Conservation (phyloP, 345 rosid species). For the Gossypium stocksii region DNA sequence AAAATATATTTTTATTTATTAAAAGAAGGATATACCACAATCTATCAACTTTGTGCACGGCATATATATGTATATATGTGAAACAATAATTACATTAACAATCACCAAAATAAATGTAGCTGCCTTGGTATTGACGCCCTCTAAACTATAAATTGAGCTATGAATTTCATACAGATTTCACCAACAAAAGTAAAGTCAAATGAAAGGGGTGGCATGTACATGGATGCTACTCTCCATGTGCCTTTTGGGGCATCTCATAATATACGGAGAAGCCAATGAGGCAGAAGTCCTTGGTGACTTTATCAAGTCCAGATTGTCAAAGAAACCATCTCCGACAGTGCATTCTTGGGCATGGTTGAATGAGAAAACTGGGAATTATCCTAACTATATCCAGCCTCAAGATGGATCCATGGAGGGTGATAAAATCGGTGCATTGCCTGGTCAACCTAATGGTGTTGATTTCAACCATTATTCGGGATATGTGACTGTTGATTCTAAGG, state of each 20-base stretch:
- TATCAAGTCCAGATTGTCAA: conserved; percentile 3
- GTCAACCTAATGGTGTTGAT: conserved; percentile 16
- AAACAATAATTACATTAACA: too few relatives aligned
- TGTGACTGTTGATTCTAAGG: conserved; percentile 23
- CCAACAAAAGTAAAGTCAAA: neutral
- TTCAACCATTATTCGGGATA: conserved; percentile 25
- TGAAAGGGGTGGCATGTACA: conserved; percentile 6
- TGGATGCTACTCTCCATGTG: conserved; percentile 4
- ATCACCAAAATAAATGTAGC: neutral
- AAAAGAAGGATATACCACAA: too few relatives aligned
- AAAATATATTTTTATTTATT: too few relatives aligned
- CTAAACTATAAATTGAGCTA: neutral
- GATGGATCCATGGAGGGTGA: conserved; percentile 18
- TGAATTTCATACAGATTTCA: neutral
- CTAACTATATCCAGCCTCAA: neutral
- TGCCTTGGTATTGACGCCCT: neutral
- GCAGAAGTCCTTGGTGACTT: conserved; percentile 4
- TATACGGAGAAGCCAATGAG: conserved; percentile 12
- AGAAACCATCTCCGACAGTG: neutral
- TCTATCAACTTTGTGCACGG: too few relatives aligned
- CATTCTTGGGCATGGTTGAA: neutral
- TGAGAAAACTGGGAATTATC: neutral
- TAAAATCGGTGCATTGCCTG: conserved; percentile 19
- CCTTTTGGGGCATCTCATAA: conserved; percentile 12
- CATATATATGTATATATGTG: too few relatives aligned